These are phyloP conservation scores for Phytophthora colocasiae DNA, from an alignment of 352 stramenopile genomes.

Conservation along the genomic window DNA sequence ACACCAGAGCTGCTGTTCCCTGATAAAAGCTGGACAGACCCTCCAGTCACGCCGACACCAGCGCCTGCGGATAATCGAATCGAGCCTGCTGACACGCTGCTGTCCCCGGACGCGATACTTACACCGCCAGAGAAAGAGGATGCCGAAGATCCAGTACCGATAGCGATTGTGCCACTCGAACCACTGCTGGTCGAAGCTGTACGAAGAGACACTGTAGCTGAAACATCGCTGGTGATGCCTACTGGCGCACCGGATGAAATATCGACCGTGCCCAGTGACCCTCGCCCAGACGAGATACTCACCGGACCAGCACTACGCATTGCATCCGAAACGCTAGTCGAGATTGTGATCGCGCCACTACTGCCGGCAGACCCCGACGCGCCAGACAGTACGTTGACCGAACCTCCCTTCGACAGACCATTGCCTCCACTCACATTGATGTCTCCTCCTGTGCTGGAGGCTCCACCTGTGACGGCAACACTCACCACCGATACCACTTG, in stretches of 20 bases:
- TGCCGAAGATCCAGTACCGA: conserved; percentile 16
- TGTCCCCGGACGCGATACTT: conserved; percentile 19
- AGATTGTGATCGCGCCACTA: not conserved
- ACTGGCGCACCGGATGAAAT: conserved; percentile 19
- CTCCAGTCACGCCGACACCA: not conserved
- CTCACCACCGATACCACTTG: conserved; percentile 18
- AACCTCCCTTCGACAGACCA: conserved; percentile 35
- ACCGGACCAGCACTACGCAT: conserved; percentile 30
- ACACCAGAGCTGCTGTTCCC: conserved; percentile 26
- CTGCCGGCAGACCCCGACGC: not conserved
- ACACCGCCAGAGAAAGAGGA: conserved; percentile 21
- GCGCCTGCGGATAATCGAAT: not conserved
- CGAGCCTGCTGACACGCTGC: not conserved
- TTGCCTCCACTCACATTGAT: conserved; percentile 21
- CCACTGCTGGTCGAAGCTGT: conserved; percentile 22
- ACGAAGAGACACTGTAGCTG: conserved; percentile 22
- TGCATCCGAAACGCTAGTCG: conserved; percentile 19
- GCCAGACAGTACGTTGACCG: conserved; percentile 29
- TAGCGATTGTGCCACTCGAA: conserved; percentile 15
- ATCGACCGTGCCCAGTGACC: conserved; percentile 24
- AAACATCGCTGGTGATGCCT: conserved; percentile 16
- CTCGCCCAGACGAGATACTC: conserved; percentile 21
- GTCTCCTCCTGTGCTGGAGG: conserved; percentile 27
- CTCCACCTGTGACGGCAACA: conserved; percentile 18
- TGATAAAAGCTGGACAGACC: conserved; percentile 15